Percentiles rank a stretch among this genome's conserved stretches.
phyloP scores from a whole-genome alignment of 805 yeast species.

The Yamadazyma sp. region DNA sequence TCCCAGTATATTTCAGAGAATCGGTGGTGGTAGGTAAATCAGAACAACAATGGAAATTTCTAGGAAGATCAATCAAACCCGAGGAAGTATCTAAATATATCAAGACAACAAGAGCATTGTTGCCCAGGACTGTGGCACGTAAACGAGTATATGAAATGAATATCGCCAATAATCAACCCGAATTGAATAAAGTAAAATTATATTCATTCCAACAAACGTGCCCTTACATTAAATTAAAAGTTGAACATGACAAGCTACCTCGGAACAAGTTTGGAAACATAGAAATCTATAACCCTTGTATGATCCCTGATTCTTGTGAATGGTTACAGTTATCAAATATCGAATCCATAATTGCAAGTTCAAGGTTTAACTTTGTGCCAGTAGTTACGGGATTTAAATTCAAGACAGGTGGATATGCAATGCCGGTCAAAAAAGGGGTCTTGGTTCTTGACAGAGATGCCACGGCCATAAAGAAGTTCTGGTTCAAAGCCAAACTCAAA shows the following conservation, averaged over 20 bases:
- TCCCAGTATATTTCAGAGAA: slow-evolving; percentile 20
- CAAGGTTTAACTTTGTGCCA: slow-evolving; percentile 22
- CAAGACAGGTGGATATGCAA: slow-evolving; percentile 20
- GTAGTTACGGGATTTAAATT: slow-evolving; percentile 31
- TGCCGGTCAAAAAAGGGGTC: slow-evolving; percentile 28
- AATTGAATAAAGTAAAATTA: slow-evolving; percentile 18
- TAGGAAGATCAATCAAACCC: slow-evolving; percentile 27
- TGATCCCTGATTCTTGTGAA: slow-evolving; percentile 29
- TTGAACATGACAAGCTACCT: slow-evolving; percentile 17
- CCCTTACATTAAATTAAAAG: slow-evolving; percentile 15
- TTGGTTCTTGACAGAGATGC: slow-evolving; percentile 19
- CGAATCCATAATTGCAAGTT: slow-evolving; percentile 17
- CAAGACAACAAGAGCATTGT: slow-evolving; percentile 16
- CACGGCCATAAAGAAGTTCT: slow-evolving; percentile 18
- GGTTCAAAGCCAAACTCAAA: slow-evolving; percentile 22
- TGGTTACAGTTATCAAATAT: slow-evolving; percentile 25
- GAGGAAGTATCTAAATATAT: slow-evolving; percentile 16
- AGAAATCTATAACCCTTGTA: slow-evolving; percentile 24
- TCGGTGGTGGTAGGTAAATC: slow-evolving; percentile 26
- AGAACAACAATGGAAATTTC: slow-evolving; percentile 31
- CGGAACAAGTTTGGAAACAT: slow-evolving; percentile 29
- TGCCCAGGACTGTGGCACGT: slow-evolving; percentile 21
- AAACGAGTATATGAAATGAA: slow-evolving; percentile 19
- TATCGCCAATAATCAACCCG: slow-evolving; percentile 15
- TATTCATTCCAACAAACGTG: slow-evolving; percentile 30